Conservation (phyloP, 2,329 filamentous ascomycete species). For the Stromatinia cepivora region DNA sequence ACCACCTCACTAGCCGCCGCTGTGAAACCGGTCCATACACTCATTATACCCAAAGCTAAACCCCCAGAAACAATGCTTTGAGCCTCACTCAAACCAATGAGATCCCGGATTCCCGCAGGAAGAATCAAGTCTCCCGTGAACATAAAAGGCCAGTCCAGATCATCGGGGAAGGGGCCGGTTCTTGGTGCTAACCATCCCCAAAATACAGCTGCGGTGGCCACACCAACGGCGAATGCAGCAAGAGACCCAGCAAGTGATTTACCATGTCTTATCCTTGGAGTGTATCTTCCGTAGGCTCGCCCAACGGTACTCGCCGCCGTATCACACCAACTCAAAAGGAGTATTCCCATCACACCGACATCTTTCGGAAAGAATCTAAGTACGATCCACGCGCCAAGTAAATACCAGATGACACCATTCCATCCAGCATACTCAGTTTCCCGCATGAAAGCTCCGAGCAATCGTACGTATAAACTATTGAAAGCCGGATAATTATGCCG, state of each 20-base stretch:
- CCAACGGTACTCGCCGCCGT: slow-evolving; percentile 95
- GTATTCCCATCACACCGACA: slow-evolving; percentile 81
- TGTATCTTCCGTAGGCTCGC: slow-evolving; percentile 84
- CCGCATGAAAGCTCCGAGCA: slow-evolving; percentile 89
- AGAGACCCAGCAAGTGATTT: slow-evolving; percentile 90
- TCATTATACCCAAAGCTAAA: slow-evolving; percentile 75
- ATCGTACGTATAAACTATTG: slow-evolving; percentile 83
- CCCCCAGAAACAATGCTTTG: slow-evolving; percentile 67
- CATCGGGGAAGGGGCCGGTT: slow-evolving; percentile 65
- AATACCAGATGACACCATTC: slow-evolving; percentile 97
- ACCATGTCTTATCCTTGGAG: slow-evolving; percentile 76
- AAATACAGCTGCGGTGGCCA: slow-evolving; percentile 80
- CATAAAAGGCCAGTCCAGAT: slow-evolving; percentile 72
- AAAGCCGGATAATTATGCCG: slow-evolving; percentile 79
- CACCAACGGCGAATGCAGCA: slow-evolving; percentile 79
- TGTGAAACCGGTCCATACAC: slow-evolving; percentile 82
- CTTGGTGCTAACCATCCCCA: slow-evolving; percentile 82
- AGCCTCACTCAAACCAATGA: slow-evolving; percentile 59
- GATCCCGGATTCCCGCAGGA: slow-evolving; percentile 57
- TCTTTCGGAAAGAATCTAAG: slow-evolving; percentile 91
- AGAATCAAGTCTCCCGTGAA: slow-evolving; percentile 77
- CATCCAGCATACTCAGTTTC: slow-evolving; percentile 92
- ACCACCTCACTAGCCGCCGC: slow-evolving; percentile 88
- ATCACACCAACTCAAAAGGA: slow-evolving; percentile 96
- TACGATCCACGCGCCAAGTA: slow-evolving; percentile 85